phyloP scores from a whole-genome alignment of 2,329 filamentous ascomycete species.

The Tolypocladium amazonense region DNA sequence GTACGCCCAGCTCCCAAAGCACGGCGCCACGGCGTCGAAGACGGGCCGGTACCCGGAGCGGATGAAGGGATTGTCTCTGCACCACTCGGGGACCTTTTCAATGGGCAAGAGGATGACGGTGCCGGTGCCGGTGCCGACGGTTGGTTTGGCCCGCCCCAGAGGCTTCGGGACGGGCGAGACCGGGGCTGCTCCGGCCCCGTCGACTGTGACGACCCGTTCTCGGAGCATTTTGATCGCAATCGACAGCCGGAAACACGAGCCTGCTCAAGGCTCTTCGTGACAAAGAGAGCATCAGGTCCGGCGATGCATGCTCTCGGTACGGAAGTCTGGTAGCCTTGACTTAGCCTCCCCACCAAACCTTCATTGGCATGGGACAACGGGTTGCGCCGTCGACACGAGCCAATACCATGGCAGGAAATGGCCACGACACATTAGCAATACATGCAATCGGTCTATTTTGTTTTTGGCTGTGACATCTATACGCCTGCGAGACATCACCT shows the following conservation, averaged over 20 bases:
- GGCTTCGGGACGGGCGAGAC: background rate
- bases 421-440: background rate
- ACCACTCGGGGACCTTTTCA: background rate
- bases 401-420: background rate
- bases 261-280: background rate
- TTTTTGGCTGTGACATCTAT: background rate
- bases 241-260: background rate
- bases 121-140: background rate
- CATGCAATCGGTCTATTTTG: background rate
- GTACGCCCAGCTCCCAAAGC: no score
- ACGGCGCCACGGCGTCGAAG: background rate
- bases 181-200: background rate
- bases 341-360: no score
- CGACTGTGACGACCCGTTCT: background rate
- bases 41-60: background rate
- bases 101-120: background rate
- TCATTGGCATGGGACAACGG: no score
- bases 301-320: background rate
- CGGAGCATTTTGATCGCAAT: background rate
- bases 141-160: background rate
- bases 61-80: background rate
- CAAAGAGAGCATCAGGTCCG: background rate
- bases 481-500: background rate
- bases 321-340: background rate
- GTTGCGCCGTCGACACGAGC: background rate